These are phyloP conservation scores for Cystofilobasidium bisporidii DNA, from an alignment of 768 basidiomycete genomes.

Conservation along the genomic window DNA sequence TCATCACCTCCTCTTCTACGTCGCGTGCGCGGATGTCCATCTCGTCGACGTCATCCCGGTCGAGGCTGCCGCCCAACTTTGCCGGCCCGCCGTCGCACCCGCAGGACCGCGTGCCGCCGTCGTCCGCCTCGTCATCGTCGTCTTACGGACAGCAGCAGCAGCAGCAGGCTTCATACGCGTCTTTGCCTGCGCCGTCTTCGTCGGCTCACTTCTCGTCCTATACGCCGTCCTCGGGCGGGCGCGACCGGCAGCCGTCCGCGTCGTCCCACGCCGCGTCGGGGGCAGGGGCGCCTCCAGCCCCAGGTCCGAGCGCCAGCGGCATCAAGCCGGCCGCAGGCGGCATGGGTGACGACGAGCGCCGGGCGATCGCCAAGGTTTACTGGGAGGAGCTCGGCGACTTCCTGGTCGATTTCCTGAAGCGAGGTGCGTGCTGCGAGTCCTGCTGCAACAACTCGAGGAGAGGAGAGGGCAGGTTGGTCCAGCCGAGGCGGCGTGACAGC, in stretches of 20 bases:
- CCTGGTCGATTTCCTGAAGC: constrained; percentile 36
- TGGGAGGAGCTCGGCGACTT: constrained; percentile 38
- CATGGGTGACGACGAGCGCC: constrained; percentile 32
- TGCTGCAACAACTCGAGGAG: background rate
- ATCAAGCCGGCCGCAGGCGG: constrained; percentile 19
- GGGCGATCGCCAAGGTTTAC: constrained; percentile 37
- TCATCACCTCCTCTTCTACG: too few relatives aligned
- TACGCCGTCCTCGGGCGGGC: background rate
- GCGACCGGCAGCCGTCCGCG: constrained; percentile 14
- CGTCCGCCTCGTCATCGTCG: background rate
- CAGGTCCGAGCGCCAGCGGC: background rate
- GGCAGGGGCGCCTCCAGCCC: background rate
- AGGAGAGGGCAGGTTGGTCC: too few relatives aligned
- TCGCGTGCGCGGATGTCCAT: background rate
- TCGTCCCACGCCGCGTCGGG: constrained; percentile 21
- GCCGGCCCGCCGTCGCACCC: background rate
- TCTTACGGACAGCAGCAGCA: background rate
- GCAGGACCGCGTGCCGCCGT: background rate
- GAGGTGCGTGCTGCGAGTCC: constrained; percentile 31
- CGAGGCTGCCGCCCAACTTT: constrained; percentile 5
- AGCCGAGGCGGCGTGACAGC: too few relatives aligned
- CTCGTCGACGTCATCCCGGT: background rate
- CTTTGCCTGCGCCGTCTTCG: background rate
- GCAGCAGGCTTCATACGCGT: background rate
- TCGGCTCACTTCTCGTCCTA: background rate